A percentile compares a stretch with the other conserved stretches of the same genome.
These are phyloP conservation scores for Nematodospora valgi DNA, from an alignment of 805 yeast genomes.

Conservation along the genomic window DNA sequence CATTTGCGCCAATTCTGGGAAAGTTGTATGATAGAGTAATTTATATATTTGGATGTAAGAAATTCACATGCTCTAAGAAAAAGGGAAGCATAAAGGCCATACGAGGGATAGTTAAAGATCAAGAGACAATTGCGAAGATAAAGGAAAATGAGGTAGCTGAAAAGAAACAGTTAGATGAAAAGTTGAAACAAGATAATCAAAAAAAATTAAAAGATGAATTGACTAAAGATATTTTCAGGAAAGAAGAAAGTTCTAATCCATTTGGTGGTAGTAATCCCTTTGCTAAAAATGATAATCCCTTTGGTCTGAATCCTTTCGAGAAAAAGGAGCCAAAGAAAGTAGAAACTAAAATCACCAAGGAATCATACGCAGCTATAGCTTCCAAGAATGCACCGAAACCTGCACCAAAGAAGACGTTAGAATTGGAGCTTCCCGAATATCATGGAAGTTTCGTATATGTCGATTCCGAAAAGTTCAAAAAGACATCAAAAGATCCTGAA, in stretches of 20 bases:
- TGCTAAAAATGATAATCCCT: conserved; percentile 15
- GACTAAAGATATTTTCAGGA: conserved; percentile 37
- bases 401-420: conserved; percentile 8
- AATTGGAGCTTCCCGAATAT: conserved; percentile 41
- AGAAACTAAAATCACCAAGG: conserved; percentile 9
- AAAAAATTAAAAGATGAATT: conserved; percentile 35
- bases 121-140: conserved; percentile 39
- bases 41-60: conserved; percentile 76
- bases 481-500: conserved; percentile 51
- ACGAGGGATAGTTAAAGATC: conserved; percentile 69
- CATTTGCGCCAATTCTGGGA: conserved; percentile 73
- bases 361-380: conserved; percentile 22
- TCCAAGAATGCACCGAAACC: conserved; percentile 11
- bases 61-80: conserved; percentile 58
- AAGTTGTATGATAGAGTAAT: conserved; percentile 75
- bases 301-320: conserved; percentile 24
- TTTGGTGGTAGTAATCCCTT: conserved; percentile 29
- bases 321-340: conserved; percentile 8
- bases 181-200: conserved; percentile 33
- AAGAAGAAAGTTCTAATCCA: conserved; percentile 33
- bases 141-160: conserved; percentile 30
- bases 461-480: conserved; percentile 65
- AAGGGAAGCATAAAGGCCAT: conserved; percentile 72
- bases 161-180: conserved; percentile 35
- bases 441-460: conserved; percentile 69